Evolutionary conservation across 208 protist species (phyloP).

Genomic region (Trypanosoma grayi): DNA sequence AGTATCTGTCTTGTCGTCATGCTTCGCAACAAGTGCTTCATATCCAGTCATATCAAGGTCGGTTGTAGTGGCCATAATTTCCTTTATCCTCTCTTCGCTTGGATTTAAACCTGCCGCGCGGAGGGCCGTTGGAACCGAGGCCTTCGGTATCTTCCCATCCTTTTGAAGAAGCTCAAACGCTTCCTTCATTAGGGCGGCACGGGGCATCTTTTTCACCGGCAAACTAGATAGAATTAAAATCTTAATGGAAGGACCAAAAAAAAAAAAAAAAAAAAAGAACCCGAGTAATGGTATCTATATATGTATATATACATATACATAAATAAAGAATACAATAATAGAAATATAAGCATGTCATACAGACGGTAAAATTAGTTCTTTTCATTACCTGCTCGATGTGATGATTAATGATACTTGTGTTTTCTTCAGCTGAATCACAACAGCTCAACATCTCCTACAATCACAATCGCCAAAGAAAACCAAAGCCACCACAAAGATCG

Average conservation of each 20-base stretch:
- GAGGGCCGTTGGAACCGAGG: conserved; percentile 82
- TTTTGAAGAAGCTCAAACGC: conserved; percentile 90
- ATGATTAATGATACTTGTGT: conserved; percentile 5
- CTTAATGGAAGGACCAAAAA: conserved; percentile 5
- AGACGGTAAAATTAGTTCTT: not conserved
- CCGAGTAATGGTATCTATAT: too few relatives aligned
- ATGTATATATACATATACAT: conserved; percentile 5
- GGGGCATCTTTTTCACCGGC: conserved; percentile 41
- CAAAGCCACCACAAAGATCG: conserved; percentile 85
- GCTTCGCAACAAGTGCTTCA: conserved; percentile 76
- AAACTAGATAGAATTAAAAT: conserved; percentile 1
- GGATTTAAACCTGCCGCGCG: conserved; percentile 88
- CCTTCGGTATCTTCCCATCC: conserved; percentile 85
- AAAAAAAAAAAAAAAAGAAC: conserved; percentile 1
- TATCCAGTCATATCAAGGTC: conserved; percentile 86
- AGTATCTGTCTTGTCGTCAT: conserved; percentile 90
- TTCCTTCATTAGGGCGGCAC: conserved; percentile 76
- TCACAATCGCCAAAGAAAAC: conserved; percentile 68
- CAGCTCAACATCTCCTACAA: conserved; percentile 83
- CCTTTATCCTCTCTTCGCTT: conserved; percentile 90
- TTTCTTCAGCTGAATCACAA: conserved; percentile 28
- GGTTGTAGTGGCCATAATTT: conserved; percentile 74
- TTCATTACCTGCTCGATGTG: not conserved
- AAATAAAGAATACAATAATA: not conserved
- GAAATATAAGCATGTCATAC: not conserved